Evolutionary conservation across 352 stramenopile genomes (phyloP), one percentile per base, ranked within the genome.

Genomic region (Globisporangium cylindrosporum): DNA sequence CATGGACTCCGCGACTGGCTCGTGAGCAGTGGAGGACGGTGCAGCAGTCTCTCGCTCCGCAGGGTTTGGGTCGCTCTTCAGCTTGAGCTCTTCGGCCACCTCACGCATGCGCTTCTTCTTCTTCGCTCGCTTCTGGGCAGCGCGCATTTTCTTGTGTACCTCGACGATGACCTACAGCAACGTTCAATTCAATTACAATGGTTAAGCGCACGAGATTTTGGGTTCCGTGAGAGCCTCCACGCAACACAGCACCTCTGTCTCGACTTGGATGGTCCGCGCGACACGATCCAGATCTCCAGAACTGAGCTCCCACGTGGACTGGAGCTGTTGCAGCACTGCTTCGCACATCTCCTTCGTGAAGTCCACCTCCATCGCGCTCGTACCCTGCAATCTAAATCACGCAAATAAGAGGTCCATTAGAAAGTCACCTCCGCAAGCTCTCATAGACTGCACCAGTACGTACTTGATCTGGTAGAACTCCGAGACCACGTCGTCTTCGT

Each of bases 391-490:
- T 56, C 86, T 91, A 62, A 32, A 7, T 49, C 10, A 18, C 1
- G 62, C 49, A n/a, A 25, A 56, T 25, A 62, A 32, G 18, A 61
- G 60, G 15, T 29, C 14, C 48, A 25, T 34, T 24, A 38, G 9
- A 25, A 48, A 38, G 4, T 32, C 24, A 32, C 4, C 38, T 25
- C 38, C 10, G 12, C 9, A 46, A 49, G n/a, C 18, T 12, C 43
- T 12, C 43, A 24, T n/a, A 51, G 43, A 49, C 15, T 49, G 15
- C 41, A 41, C 20, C 20, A 8, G 7, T 3, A 70, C 82, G 66
- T 68, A 94, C 86, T 91, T 89, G 72, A 92, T 85, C 56, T 96
- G 76, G 63, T 97, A 94, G 56, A 90, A 91, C 74, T 92, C 82
- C 1, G 84, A 89, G 63, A 94, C 79, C 38, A 92, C 81, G 67